Percentiles rank a stretch among this genome's conserved stretches.
Evolutionary conservation across 192 early-diverging fungal genomes (phyloP).

Genomic region (Piromyces finnis): DNA sequence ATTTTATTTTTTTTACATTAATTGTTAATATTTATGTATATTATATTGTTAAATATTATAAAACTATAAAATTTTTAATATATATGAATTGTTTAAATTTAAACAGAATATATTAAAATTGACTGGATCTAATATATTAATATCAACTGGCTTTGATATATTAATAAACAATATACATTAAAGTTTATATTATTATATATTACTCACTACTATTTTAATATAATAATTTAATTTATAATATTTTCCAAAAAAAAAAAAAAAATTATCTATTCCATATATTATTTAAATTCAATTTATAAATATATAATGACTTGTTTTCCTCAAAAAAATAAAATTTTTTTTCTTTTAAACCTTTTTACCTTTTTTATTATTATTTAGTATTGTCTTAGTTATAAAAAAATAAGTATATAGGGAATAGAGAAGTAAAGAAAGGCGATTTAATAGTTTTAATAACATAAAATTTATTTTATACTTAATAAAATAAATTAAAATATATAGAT

Average conservation of each 20-base stretch:
- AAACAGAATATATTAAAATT: background rate
- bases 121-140: background rate
- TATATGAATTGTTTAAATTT: no score
- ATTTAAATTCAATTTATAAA: background rate
- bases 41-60: no score
- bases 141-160: background rate
- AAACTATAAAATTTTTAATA: no score
- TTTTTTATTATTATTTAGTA: background rate
- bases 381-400: background rate
- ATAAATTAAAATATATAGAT: no score
- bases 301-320: background rate
- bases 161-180: background rate
- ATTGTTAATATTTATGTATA: no score
- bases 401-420: no score
- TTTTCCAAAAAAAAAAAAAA: background rate
- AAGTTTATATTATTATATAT: background rate
- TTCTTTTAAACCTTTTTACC: background rate
- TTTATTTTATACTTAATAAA: no score
- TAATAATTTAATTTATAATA: background rate
- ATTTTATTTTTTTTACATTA: no score
- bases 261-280: background rate
- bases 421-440: no score
- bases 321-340: background rate
- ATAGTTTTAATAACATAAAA: no score
- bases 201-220: background rate